Base-by-base conservation (phyloP, 1,284 basidiomycete species). In the Meira miltonrushii region DNA sequence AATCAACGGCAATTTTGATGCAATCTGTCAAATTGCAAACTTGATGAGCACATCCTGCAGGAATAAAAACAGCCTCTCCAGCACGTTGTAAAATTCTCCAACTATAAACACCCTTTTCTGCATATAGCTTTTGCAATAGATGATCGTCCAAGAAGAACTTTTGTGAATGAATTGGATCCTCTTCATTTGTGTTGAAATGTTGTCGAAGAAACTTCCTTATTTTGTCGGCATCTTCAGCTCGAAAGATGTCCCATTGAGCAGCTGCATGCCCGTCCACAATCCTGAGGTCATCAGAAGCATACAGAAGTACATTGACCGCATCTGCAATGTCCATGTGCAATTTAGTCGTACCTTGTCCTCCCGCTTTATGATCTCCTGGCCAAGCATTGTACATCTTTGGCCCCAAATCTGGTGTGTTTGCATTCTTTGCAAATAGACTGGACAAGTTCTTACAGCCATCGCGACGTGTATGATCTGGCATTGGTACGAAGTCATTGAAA, bases 251-350 rank as follows among this genome's bases (percentile, higher is more conserved):
- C 93, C 93, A 97, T 0, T 87, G 88, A 0, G 93, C 93, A 64
- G 85, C 50, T 15, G 5, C 12, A 23, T 6, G 46, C 7, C 12
- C 12, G 2, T 48, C 17, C 17, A 48, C 25, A 4, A 33, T 33
- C 1, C 92, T 92, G 0, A 85, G 83, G n/a, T 11, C 47, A 19
- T 38, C 66, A 17, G 60, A 51, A 17, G 72, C 62, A 55, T 69
- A 48, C 11, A 72, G 66, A 65, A 96, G 91, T 68, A 95, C 84
- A 78, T 96, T 96, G 63, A 95, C 81, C 1, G 91, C 92, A 72
- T 96, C 92, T 0, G 92, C 91, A 83, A 94, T 91, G 79, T 96
- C 92, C 90, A 94, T 93, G 75, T 96, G 92, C 55, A 96, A 78
- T 50, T 90, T 82, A 2, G 93, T 96, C 23, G 88, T 86, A 8